phyloP scores from a whole-genome alignment of 352 stramenopile genomes.

The Globisporangium solare region DNA sequence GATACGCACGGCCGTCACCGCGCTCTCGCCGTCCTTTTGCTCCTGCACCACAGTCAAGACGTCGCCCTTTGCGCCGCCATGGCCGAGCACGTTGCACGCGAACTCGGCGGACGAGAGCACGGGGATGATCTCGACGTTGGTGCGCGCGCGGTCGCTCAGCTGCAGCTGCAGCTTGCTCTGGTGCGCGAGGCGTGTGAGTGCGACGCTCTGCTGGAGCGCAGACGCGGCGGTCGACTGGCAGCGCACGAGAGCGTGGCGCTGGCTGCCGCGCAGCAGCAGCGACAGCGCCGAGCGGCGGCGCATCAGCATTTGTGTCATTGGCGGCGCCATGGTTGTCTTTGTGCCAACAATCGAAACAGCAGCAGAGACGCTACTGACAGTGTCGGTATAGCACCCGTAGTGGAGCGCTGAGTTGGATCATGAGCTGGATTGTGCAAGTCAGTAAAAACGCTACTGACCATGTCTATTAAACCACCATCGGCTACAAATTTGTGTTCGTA shows the following conservation, averaged over 20 bases:
- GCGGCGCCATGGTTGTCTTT: background rate
- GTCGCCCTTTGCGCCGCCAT: background rate
- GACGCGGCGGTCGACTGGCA: constrained; percentile 12
- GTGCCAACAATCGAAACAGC: no score
- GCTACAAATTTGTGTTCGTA: constrained; percentile 4
- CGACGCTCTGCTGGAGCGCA: constrained; percentile 5
- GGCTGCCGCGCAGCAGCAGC: constrained; percentile 6
- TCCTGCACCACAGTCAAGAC: constrained; percentile 26
- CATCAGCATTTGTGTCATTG: constrained; percentile 1
- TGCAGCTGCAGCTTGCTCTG: constrained; percentile 41
- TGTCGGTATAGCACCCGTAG: no score
- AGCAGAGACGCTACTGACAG: background rate
- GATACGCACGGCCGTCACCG: constrained; percentile 24
- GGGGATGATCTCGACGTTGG: constrained; percentile 42
- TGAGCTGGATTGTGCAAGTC: background rate
- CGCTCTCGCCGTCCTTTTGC: constrained; percentile 3
- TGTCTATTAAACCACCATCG: background rate
- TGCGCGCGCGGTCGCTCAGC: constrained; percentile 25
- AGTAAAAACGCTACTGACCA: background rate
- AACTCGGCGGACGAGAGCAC: constrained; percentile 50
- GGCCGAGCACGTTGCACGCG: constrained; percentile 23
- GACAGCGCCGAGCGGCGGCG: constrained; percentile 5
- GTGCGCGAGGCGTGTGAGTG: constrained; percentile 34
- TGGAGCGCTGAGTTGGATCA: no score
- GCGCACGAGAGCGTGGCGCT: background rate